Conservation (phyloP, 257 asterid genomes). For the Vinca minor region DNA sequence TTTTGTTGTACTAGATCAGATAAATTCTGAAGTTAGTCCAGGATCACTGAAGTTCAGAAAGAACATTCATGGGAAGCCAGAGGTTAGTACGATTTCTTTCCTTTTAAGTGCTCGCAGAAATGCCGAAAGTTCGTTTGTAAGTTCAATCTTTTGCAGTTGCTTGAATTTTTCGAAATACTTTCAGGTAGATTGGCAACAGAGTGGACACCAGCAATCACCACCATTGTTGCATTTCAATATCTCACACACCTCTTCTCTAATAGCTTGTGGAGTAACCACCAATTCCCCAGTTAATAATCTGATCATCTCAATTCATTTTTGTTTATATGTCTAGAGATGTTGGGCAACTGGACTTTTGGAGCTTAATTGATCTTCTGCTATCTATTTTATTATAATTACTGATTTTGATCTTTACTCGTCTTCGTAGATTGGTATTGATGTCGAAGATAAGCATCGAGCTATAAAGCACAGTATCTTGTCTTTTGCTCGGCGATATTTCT, state of each 20-base stretch:
- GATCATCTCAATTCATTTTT: conserved; percentile 7
- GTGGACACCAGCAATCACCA: conserved; percentile 40
- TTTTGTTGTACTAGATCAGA: conserved; percentile 61
- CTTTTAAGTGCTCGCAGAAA: not conserved
- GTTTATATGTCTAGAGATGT: not conserved
- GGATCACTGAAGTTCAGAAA: conserved; percentile 61
- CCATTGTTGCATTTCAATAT: conserved; percentile 73
- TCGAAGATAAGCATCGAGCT: conserved; percentile 66
- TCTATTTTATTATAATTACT: conserved; percentile 1
- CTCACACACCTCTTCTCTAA: conserved; percentile 81
- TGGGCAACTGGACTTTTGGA: not conserved
- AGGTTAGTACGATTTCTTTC: conserved; percentile 34
- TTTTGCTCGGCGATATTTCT: conserved; percentile 70
- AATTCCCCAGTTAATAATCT: conserved; percentile 58
- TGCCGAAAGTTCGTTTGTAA: conserved; percentile 5
- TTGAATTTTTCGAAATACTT: conserved; percentile 11
- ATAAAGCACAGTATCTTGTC: conserved; percentile 50
- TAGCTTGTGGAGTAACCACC: conserved; percentile 73
- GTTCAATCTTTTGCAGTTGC: not conserved
- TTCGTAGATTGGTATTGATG: conserved; percentile 77
- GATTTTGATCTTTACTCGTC: conserved; percentile 9
- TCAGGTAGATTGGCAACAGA: conserved; percentile 62
- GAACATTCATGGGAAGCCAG: conserved; percentile 78
- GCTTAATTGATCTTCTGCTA: conserved; percentile 2
- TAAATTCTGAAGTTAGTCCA: conserved; percentile 49